These are phyloP conservation scores for Ophiostoma novo-ulmi DNA, from an alignment of 2,329 filamentous ascomycete genomes.

Conservation along the genomic window DNA sequence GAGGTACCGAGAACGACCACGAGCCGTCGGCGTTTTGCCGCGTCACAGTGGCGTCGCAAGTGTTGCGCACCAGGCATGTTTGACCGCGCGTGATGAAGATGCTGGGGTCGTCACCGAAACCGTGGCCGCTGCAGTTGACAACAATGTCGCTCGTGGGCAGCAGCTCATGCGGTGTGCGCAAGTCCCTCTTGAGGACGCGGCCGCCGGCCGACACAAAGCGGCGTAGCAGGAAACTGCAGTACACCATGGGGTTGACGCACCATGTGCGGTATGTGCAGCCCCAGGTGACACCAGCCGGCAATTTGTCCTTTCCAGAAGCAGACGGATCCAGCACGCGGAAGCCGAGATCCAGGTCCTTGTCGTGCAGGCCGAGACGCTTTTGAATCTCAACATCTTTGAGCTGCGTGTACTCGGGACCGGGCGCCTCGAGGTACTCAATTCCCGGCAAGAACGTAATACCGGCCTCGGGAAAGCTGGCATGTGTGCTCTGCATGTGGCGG, in stretches of 20 bases:
- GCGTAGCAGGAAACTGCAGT: constrained; percentile 46
- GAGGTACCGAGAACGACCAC: constrained; percentile 59
- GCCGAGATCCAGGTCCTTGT: constrained; percentile 35
- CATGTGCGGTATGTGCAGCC: constrained; percentile 51
- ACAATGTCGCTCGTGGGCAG: constrained; percentile 37
- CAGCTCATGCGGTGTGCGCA: constrained; percentile 38
- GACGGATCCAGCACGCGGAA: constrained; percentile 36
- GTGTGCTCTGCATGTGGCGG: constrained; percentile 38
- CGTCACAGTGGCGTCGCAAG: constrained; percentile 45
- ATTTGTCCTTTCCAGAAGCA: constrained; percentile 30
- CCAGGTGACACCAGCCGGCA: constrained; percentile 39
- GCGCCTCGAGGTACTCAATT: constrained; percentile 49
- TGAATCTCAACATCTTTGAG: constrained; percentile 32
- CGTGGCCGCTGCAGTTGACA: constrained; percentile 45
- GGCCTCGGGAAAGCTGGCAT: constrained; percentile 34
- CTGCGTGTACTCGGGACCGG: constrained; percentile 37
- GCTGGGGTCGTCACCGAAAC: constrained; percentile 37
- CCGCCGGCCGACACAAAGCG: constrained; percentile 39
- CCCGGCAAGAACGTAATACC: constrained; percentile 48
- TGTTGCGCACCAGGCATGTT: constrained; percentile 43
- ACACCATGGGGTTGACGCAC: constrained; percentile 52
- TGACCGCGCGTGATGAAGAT: constrained; percentile 45
- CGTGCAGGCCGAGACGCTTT: constrained; percentile 31
- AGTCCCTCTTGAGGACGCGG: constrained; percentile 33
- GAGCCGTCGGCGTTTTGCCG: constrained; percentile 57